Base-by-base conservation (phyloP, 2,329 filamentous ascomycete genomes). In the Paramyrothecium sp. region DNA sequence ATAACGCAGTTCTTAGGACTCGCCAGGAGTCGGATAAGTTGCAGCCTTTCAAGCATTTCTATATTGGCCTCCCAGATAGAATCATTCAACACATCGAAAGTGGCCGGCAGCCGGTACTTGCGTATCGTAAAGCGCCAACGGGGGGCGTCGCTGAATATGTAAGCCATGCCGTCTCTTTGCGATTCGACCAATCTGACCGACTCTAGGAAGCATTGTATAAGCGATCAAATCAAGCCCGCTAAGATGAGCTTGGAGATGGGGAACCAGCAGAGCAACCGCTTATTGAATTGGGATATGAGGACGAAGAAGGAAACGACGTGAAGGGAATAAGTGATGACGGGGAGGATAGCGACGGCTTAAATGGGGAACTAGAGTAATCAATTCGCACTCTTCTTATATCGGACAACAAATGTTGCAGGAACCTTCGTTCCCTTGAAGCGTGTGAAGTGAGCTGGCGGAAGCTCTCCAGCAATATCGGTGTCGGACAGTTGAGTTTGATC, bases 231-330 rank as follows among this genome's bases (percentile, higher is more conserved):
- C 46, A 48, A 48, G 46, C 46, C 19, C 46, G 46, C 46, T 22
- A 50, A 50, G 48, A 50, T 50, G 48, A 50, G 48, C 48, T 50
- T 50, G 48, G 48, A 50, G 48, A 50, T 23, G 48, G 48, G 48
- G 48, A 50, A 23, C 48, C 48, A 50, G 48, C 48, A 23, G 48
- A 50, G 48, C 48, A 50, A 50, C 48, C 48, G n/a, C 48, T 50
- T 50, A 22, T 50, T 50, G 48, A 50, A 50, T 50, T 50, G 48
- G 48, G 48, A 50, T 50, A 50, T 50, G 48, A 50, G 48, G 48
- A 50, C 48, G 48, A 50, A 50, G 48, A 50, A n/a, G 48, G 48
- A 50, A 50, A 50, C 48, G 48, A 50, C 30, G n/a, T 50, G n/a
- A 22, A 50, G 48, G 48, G 48, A 7, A 50, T 50, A 7, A 50